Evolutionary conservation across 306 rosid genomes (phyloP).

Genomic region (Cicer yamashitae): DNA sequence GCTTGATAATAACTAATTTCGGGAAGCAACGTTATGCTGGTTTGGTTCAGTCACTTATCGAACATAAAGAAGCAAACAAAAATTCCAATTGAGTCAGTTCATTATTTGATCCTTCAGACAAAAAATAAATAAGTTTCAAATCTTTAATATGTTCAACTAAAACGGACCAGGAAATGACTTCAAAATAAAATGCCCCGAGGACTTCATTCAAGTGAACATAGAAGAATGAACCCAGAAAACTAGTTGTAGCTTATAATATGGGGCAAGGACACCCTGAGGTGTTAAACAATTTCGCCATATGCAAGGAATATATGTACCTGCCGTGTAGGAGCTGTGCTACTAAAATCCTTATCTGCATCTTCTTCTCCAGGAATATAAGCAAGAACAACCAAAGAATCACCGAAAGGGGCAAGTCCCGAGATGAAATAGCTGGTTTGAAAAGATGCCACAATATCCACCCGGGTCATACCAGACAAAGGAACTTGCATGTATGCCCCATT

Average conservation of each 20-base stretch:
- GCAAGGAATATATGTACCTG: conserved; percentile 64
- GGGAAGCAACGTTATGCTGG: conserved; percentile 38
- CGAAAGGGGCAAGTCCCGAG: conserved; percentile 96
- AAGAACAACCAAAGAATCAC: conserved; percentile 90
- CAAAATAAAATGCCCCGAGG: conserved; percentile 25
- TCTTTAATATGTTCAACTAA: conserved; percentile 12
- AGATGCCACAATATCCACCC: conserved; percentile 97
- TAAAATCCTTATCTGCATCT: conserved; percentile 84
- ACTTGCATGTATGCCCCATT: conserved; percentile 71
- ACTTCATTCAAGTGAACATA: neutral
- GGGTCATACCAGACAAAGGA: conserved; percentile 71
- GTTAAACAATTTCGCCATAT: conserved; percentile 40
- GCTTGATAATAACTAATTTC: conserved; percentile 19
- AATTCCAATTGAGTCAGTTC: conserved; percentile 22
- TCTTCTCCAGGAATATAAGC: conserved; percentile 93
- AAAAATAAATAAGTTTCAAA: neutral
- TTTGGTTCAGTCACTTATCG: conserved; percentile 19
- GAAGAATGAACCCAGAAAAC: conserved; percentile 38
- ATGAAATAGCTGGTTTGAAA: conserved; percentile 90
- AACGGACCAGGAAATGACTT: conserved; percentile 19
- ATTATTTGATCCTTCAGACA: conserved; percentile 31
- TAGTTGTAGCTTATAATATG: neutral
- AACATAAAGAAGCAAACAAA: conserved; percentile 37
- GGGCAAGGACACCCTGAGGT: conserved; percentile 18
- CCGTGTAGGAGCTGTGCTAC: conserved; percentile 74